phyloP scores from a whole-genome alignment of 768 basidiomycete genomes.

The Lactarius trivialis region DNA sequence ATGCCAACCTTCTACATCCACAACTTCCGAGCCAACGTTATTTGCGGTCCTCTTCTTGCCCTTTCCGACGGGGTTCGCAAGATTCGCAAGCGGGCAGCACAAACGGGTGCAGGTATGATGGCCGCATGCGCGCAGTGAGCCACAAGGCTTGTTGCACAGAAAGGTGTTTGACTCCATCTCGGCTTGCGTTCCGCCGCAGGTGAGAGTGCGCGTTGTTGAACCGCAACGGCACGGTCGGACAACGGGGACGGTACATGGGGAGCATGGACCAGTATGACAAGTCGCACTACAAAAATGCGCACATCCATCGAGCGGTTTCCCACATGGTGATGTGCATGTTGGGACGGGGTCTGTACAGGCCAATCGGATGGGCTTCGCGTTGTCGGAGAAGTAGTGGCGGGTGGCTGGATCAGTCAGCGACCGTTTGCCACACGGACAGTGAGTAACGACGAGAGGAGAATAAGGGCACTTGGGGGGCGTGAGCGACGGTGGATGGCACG shows the following conservation, averaged over 20 bases:
- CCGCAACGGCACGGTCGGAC: conserved; percentile 86
- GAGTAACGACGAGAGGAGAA: conserved; percentile 58
- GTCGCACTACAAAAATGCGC: conserved; percentile 60
- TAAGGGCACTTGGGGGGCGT: conserved; percentile 59
- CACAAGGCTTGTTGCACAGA: conserved; percentile 75
- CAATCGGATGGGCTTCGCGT: conserved; percentile 33
- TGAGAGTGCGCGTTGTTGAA: conserved; percentile 46
- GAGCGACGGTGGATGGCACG: conserved; percentile 71
- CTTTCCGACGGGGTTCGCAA: conserved; percentile 46
- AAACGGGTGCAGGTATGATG: conserved; percentile 76
- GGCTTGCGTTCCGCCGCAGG: conserved; percentile 44
- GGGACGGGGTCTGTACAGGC: conserved; percentile 74
- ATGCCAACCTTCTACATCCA: conserved; percentile 65
- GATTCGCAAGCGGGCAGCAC: conserved; percentile 83
- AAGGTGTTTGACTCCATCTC: conserved; percentile 44
- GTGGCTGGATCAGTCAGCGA: conserved; percentile 37
- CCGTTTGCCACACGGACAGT: conserved; percentile 79
- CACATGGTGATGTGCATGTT: conserved; percentile 66
- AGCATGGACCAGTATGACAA: conserved; percentile 79
- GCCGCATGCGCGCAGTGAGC: conserved; percentile 74
- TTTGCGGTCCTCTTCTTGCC: conserved; percentile 47
- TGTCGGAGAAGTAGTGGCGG: conserved; percentile 32
- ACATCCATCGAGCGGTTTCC: conserved; percentile 57
- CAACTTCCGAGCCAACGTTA: conserved; percentile 36
- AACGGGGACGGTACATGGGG: conserved; percentile 66